Conservation (phyloP, 208 protist species). For the Leishmania tarentolae region DNA sequence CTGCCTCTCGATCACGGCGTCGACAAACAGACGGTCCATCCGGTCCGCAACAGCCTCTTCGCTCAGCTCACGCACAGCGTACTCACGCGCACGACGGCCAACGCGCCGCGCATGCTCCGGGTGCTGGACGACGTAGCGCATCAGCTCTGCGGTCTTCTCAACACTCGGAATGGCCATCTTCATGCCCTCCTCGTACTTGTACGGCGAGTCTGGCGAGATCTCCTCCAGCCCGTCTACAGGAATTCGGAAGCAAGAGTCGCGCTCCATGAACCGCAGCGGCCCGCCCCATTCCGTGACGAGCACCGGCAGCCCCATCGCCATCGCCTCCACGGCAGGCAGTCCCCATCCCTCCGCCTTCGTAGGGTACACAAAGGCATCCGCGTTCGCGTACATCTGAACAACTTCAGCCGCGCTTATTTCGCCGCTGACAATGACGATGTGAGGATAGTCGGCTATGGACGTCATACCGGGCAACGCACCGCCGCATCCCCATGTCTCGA, state of each 20-base stretch:
- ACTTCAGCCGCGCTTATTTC: conserved; percentile 20
- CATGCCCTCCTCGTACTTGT: conserved; percentile 27
- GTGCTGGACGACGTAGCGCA: conserved; percentile 41
- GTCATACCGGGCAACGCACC: conserved; percentile 21
- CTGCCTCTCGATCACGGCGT: neutral
- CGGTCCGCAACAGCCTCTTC: conserved; percentile 51
- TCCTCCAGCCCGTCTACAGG: conserved; percentile 50
- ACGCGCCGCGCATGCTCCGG: conserved; percentile 35
- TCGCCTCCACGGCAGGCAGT: conserved; percentile 53
- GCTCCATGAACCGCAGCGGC: conserved; percentile 31
- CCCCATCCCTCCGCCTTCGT: conserved; percentile 62
- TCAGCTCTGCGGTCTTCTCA: conserved; percentile 27
- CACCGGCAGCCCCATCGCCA: conserved; percentile 60
- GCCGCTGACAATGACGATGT: conserved; percentile 39
- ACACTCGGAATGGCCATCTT: conserved; percentile 46
- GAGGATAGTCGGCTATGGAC: conserved; percentile 29
- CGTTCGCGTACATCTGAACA: conserved; percentile 63
- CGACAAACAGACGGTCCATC: conserved; percentile 20
- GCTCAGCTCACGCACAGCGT: conserved; percentile 28
- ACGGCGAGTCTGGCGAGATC: conserved; percentile 16
- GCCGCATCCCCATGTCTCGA: conserved; percentile 13
- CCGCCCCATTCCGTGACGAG: conserved; percentile 51
- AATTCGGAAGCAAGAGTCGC: conserved; percentile 48
- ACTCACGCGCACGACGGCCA: conserved; percentile 28
- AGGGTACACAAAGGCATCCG: conserved; percentile 88